phyloP scores from a whole-genome alignment of 306 rosid species.

The Lathyrus aphaca region DNA sequence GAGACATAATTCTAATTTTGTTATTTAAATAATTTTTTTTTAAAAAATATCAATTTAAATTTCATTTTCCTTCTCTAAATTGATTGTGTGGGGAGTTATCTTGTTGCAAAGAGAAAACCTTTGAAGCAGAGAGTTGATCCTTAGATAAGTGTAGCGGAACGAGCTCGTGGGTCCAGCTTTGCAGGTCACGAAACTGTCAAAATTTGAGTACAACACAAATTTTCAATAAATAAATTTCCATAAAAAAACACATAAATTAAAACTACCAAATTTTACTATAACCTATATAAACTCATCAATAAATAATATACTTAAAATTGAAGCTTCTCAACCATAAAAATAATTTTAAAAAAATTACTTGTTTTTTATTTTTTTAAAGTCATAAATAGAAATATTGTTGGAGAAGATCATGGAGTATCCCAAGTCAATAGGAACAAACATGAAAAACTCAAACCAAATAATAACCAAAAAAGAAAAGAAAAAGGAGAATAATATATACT shows the following conservation, averaged over 20 bases:
- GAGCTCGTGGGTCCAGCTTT: conserved; percentile 87
- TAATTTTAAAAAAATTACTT: not conserved
- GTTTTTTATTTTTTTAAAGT: not conserved
- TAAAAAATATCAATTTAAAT: no score
- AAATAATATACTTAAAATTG: conserved; percentile 11
- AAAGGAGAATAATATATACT: not conserved
- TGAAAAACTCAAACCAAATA: not conserved
- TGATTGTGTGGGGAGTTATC: not conserved
- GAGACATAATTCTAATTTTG: no score
- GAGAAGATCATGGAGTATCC: conserved; percentile 19
- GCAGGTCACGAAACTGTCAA: conserved; percentile 62
- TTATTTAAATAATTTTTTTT: no score
- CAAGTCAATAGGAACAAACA: conserved; percentile 1
- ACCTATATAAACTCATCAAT: not conserved
- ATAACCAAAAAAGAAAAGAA: not conserved
- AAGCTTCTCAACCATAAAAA: not conserved
- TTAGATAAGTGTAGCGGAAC: conserved; percentile 67
- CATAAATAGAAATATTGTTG: conserved; percentile 4
- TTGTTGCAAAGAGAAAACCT: conserved; percentile 52
- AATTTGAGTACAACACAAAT: conserved; percentile 31
- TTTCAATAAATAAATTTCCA: not conserved
- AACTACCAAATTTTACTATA: not conserved
- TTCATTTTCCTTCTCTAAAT: no score
- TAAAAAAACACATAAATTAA: not conserved
- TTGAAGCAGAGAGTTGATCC: conserved; percentile 61